A percentile compares a stretch with the other conserved stretches of the same genome.
These are phyloP conservation scores for Elsinoe fawcettii DNA, from an alignment of 2,329 filamentous ascomycete species.

Conservation along the genomic window DNA sequence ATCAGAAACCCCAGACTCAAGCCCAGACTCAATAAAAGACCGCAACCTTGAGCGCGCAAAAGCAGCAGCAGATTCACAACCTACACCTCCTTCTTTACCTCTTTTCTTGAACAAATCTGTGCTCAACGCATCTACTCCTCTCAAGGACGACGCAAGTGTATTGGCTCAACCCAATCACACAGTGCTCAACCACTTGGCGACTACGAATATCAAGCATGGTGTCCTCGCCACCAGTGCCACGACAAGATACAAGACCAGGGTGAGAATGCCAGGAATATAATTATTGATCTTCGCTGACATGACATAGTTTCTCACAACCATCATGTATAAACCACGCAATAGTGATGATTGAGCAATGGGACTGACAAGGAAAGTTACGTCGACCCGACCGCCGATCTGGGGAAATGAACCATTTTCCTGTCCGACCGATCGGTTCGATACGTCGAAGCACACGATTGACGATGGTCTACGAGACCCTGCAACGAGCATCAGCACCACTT, in stretches of 20 bases:
- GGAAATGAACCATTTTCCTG: too few relatives aligned
- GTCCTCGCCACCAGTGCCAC: conserved; percentile 92
- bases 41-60: conserved; percentile 71
- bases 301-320: conserved; percentile 84
- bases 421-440: too few relatives aligned
- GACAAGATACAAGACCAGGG: conserved; percentile 95
- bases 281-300: conserved; percentile 13
- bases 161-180: conserved; percentile 96
- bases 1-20: conserved; percentile 28
- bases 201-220: conserved; percentile 95
- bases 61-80: conserved; percentile 67
- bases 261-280: conserved; percentile 28
- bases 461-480: not conserved
- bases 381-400: not conserved
- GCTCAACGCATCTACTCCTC: conserved; percentile 78
- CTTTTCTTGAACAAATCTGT: conserved; percentile 92
- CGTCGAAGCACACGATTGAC: not conserved
- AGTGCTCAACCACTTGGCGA: conserved; percentile 90
- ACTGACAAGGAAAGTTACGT: conserved; percentile 6
- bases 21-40: conserved; percentile 20
- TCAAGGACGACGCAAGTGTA: conserved; percentile 98
- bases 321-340: conserved; percentile 86
- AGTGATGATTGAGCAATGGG: conserved; percentile 27
- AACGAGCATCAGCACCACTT: too few relatives aligned
- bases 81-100: conserved; percentile 75